Percentiles rank a stretch among this genome's conserved stretches.
phyloP scores from a whole-genome alignment of 1,139 yeast species.

The Magnusiomyces ingens region DNA sequence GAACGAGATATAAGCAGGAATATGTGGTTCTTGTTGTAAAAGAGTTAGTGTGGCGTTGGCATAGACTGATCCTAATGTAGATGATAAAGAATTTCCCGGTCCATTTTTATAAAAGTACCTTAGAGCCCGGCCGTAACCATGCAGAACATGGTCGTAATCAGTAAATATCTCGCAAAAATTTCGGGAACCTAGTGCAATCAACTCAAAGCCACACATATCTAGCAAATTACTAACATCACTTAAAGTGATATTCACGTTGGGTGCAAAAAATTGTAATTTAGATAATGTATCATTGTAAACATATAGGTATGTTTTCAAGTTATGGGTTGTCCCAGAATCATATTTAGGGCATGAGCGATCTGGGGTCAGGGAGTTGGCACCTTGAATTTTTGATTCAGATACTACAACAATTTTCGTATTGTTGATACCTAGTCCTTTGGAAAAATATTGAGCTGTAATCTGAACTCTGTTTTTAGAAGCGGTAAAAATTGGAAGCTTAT shows the following conservation, averaged over 20 bases:
- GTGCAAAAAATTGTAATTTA: conserved; percentile 6
- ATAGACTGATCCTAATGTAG: conserved; percentile 42
- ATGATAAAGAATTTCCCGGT: conserved; percentile 43
- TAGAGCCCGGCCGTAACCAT: conserved; percentile 42
- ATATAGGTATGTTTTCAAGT: conserved; percentile 4
- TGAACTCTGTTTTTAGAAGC: conserved; percentile 16
- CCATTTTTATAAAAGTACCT: conserved; percentile 44
- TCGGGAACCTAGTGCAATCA: conserved; percentile 44
- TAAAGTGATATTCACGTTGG: conserved; percentile 28
- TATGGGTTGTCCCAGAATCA: background rate
- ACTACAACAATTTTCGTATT: conserved; percentile 9
- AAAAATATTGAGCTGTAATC: conserved; percentile 18
- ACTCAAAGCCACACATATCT: conserved; percentile 48
- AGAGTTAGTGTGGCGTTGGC: conserved; percentile 45
- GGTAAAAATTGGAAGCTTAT: conserved; percentile 16
- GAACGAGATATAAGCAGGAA: conserved; percentile 36
- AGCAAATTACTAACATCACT: conserved; percentile 39
- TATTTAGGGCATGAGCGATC: conserved; percentile 12
- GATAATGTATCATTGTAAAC: conserved; percentile 9
- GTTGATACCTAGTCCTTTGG: conserved; percentile 13
- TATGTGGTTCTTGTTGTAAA: conserved; percentile 38
- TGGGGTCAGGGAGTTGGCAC: conserved; percentile 17
- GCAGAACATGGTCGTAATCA: conserved; percentile 41
- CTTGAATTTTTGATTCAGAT: conserved; percentile 10
- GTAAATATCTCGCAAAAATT: conserved; percentile 49